phyloP scores from a whole-genome alignment of 371 early-diverging fungal genomes.

The Lichtheimia ornata region DNA sequence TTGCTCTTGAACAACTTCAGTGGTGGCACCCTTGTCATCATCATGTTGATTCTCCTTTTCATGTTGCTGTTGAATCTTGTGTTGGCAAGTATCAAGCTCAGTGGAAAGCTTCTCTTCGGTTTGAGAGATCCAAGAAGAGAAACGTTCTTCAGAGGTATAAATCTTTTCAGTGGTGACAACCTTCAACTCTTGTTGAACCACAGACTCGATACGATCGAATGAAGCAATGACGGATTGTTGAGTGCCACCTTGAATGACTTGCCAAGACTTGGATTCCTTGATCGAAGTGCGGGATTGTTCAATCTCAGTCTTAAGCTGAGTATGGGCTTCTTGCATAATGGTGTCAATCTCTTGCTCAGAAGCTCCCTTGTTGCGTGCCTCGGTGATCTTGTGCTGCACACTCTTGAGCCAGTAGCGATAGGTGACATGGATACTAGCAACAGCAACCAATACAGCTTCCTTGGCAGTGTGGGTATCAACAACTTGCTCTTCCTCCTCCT shows the following conservation, averaged over 20 bases:
- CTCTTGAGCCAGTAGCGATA: conserved; percentile 36
- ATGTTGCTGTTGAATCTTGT: conserved; percentile 14
- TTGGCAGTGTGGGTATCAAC: conserved; percentile 1
- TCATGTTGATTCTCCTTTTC: conserved; percentile 20
- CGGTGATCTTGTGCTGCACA: conserved; percentile 20
- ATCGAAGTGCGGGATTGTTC: conserved; percentile 14
- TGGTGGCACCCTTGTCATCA: conserved; percentile 17
- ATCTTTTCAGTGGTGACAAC: conserved; percentile 21
- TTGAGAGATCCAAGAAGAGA: conserved; percentile 19
- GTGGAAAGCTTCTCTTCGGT: conserved; percentile 27
- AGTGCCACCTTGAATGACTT: conserved; percentile 5
- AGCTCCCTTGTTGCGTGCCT: conserved; percentile 28
- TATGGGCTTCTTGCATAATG: conserved; percentile 25
- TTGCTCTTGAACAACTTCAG: conserved; percentile 21
- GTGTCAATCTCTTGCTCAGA: conserved; percentile 36
- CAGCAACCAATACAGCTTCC: conserved; percentile 26
- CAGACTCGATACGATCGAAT: conserved; percentile 25
- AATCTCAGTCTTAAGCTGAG: conserved; percentile 23
- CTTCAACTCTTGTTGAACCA: conserved; percentile 22
- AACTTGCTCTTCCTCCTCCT: conserved; percentile 3
- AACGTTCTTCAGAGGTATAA: conserved; percentile 24
- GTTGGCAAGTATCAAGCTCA: conserved; percentile 33
- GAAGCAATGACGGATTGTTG: conserved; percentile 26
- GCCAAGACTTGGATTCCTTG: conserved; percentile 19
- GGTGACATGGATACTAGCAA: conserved; percentile 33